A percentile compares a stretch with the other conserved stretches of the same genome.
Evolutionary conservation across 495 filamentous ascomycete genomes (phyloP).

Genomic region (Bacidia gigantensis): DNA sequence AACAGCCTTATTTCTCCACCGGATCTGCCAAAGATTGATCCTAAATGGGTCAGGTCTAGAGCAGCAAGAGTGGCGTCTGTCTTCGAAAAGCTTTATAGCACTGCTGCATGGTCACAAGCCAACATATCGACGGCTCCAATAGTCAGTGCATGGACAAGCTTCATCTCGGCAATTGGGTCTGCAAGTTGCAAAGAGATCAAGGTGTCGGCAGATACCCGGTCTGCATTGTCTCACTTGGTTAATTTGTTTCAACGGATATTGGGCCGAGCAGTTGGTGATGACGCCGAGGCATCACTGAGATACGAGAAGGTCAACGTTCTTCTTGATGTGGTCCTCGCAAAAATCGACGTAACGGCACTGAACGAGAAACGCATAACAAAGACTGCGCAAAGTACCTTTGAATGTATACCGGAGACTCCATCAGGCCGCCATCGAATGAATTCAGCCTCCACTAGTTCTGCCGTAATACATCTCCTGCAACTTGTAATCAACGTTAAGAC

Average conservation of each 20-base stretch:
- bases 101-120: slow-evolving; percentile 37
- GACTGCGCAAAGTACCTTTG: slow-evolving; percentile 29
- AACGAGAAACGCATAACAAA: slow-evolving; percentile 54
- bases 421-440: slow-evolving; percentile 26
- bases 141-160: slow-evolving; percentile 50
- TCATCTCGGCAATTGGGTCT: slow-evolving; percentile 54
- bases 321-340: slow-evolving; percentile 44
- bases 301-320: slow-evolving; percentile 46
- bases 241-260: slow-evolving; percentile 55
- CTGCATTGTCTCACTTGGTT: slow-evolving; percentile 59
- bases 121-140: slow-evolving; percentile 31
- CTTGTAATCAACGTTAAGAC: slow-evolving; percentile 6
- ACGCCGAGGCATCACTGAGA: slow-evolving; percentile 5
- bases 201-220: slow-evolving; percentile 66
- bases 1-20: slow-evolving; percentile 41
- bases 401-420: slow-evolving; percentile 34
- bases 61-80: slow-evolving; percentile 44
- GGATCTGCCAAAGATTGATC: slow-evolving; percentile 66
- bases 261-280: slow-evolving; percentile 21
- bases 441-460: slow-evolving; percentile 9
- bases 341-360: slow-evolving; percentile 60
- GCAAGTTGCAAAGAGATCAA: slow-evolving; percentile 86
- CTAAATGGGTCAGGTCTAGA: slow-evolving; percentile 76
- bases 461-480: slow-evolving; percentile 14
- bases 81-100: slow-evolving; percentile 34